Base-by-base conservation (phyloP, 148 eudicot genomes). In the Rhododendron ferrugineum region DNA sequence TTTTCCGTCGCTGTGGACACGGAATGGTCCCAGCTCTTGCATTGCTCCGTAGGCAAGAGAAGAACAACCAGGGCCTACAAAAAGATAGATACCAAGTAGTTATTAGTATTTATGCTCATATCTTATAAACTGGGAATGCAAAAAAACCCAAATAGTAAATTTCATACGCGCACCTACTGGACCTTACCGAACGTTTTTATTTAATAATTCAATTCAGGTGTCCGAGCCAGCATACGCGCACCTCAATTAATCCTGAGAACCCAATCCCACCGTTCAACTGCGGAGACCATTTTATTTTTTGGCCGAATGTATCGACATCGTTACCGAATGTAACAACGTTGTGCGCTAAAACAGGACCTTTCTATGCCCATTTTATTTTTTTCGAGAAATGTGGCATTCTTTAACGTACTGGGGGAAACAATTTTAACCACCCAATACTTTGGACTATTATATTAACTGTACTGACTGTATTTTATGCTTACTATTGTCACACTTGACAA, bases 41-140 rank as follows among this genome's bases (percentile, higher is more conserved):
- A 95, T 90, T 80, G 98, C 98, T 86, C 98, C 98, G 81, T 93
- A 94, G 8, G 91, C 98, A 26, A 95, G 86, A 50, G 98, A 95
- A 18, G 98, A 95, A 89, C 98, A 95, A 56, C 96, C 98, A 2
- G 98, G 96, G 2, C 98, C 98, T 95, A 85, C 18, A 36, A 23
- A 36, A 22, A n/a, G 0, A 6, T 50, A n/a, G 4, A 66, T 4
- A 30, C 74, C 36, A 56, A 84, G 8, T 26, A 22, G 2, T 68
- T 15, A 36, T 56, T 56, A 56, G 22, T 76, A 8, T 36, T 20
- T 22, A 30, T 30, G 23, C 46, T 16, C 44, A 15, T 4, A 37
- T 32, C 10, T 34, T 34, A 34, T 73, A 32, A 73, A 14, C 40
- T 36, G 18, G 22, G 6, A 62, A 62, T 1, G 3, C 30, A 11